Conservation (phyloP, 1,284 basidiomycete genomes). For the Ceratobasidium papillatum region DNA sequence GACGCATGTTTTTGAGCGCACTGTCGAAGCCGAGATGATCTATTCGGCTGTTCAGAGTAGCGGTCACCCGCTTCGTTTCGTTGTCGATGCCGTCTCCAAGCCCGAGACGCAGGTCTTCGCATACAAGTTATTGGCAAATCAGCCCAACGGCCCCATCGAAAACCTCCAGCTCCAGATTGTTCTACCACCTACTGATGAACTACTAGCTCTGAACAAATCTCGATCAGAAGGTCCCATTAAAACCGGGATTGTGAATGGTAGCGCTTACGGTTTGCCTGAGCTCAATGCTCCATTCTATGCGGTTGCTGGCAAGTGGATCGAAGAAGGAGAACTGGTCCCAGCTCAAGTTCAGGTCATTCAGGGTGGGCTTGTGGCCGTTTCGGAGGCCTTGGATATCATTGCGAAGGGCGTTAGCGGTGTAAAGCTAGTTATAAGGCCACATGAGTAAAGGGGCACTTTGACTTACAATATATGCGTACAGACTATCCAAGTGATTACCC, state of each 20-base stretch:
- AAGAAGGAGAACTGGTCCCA: slow-evolving; percentile 9
- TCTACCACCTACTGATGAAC: background rate
- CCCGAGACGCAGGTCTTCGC: slow-evolving; percentile 50
- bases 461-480: too few relatives aligned
- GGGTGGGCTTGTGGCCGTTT: slow-evolving; percentile 4
- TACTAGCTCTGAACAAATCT: background rate
- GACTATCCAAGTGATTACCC: too few relatives aligned
- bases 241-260: background rate
- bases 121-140: slow-evolving; percentile 48
- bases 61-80: slow-evolving; percentile 46
- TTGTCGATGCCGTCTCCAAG: slow-evolving; percentile 55
- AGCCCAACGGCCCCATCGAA: background rate
- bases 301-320: slow-evolving; percentile 22
- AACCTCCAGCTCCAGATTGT: background rate
- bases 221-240: background rate
- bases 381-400: slow-evolving; percentile 12
- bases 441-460: too few relatives aligned
- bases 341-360: slow-evolving; percentile 4
- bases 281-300: slow-evolving; percentile 13
- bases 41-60: slow-evolving; percentile 35
- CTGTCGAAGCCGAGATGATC: slow-evolving; percentile 49
- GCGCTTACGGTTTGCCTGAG: too few relatives aligned
- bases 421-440: slow-evolving; percentile 23
- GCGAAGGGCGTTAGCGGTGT: slow-evolving; percentile 35
- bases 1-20: slow-evolving; percentile 61